Conservation (phyloP, 78 protist species). For the Pigoraptor vietnamica region DNA sequence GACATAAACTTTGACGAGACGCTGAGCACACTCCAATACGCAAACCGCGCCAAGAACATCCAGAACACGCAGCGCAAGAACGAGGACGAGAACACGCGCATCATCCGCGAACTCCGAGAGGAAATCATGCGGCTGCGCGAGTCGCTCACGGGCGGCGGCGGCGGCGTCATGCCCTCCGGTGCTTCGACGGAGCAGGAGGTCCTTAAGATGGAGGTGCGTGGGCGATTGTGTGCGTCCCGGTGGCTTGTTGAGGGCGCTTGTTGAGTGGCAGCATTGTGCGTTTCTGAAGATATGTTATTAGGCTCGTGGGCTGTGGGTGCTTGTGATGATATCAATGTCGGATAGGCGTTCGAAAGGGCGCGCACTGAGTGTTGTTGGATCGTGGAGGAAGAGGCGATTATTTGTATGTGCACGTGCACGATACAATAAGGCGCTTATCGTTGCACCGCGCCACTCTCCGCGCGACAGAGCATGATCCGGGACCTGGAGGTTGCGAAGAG, state of each 20-base stretch:
- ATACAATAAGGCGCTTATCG: no score
- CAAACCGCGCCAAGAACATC: conserved; percentile 60
- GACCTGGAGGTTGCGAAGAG: background rate
- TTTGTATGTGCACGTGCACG: no score
- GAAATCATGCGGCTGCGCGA: conserved; percentile 21
- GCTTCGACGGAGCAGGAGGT: background rate
- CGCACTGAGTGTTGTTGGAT: no score
- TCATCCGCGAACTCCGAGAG: conserved; percentile 57
- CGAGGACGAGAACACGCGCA: conserved; percentile 79
- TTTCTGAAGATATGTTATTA: no score
- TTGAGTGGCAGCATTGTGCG: no score
- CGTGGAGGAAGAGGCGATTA: no score
- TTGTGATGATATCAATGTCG: no score
- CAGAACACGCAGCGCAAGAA: conserved; percentile 75
- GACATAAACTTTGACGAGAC: conserved; percentile 83
- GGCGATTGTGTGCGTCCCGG: background rate
- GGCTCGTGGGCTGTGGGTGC: no score
- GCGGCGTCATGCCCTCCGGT: background rate
- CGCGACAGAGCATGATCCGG: background rate
- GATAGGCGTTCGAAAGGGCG: no score
- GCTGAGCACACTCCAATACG: conserved; percentile 86
- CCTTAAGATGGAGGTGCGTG: background rate
- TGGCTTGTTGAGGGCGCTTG: no score
- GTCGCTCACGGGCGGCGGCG: background rate
- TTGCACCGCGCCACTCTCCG: background rate